Base-by-base conservation (phyloP, 164 flowering plant genomes). In the Echeveria elegans region DNA sequence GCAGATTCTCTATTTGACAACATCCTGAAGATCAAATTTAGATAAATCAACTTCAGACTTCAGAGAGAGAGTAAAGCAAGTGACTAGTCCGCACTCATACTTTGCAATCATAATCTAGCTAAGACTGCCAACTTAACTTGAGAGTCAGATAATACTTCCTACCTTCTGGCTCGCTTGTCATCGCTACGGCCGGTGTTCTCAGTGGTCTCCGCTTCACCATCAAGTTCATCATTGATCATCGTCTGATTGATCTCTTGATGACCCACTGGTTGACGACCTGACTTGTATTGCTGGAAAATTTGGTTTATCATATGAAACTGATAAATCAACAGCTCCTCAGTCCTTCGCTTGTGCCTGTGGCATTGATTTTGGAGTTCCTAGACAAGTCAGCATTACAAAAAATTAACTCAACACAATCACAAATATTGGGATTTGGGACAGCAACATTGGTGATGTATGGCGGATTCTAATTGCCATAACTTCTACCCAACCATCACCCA, bases 181-280 rank as follows among this genome's bases (percentile, higher is more conserved):
- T 76, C 78, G 56, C 70, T 26, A 59, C 79, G 80, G 60, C 71
- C 76, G 64, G 36, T 63, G 61, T 76, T 72, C 2, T 71, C 80
- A 41, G 74, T 69, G 14, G 66, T 79, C 45, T 65, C 84, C 4
- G 72, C 77, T 64, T 82, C 82, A 58, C 79, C 82, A 61, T 81
- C 85, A 59, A 75, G 72, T 8, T 82, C 85, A 67, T 82, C 85
- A 69, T 81, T 82, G 64, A 67, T 82, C 85, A 69, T 81, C 85
- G 64, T 82, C 85, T 12, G 85, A 82, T 19, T 72, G 79, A 31
- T 79, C 85, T 74, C 75, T 74, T 14, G 85, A 82, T 37, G 85
- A 82, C 43, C 74, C 85, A 70, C 85, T 82, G 19, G 81, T 76
- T 41, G 85, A 53, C 56, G 68, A 75, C 63, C 52, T 65, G 29